A percentile compares a stretch with the other conserved stretches of the same genome.
Conservation (phyloP, 371 early-diverging fungal species). For the Homolaphlyctis polyrhiza region DNA sequence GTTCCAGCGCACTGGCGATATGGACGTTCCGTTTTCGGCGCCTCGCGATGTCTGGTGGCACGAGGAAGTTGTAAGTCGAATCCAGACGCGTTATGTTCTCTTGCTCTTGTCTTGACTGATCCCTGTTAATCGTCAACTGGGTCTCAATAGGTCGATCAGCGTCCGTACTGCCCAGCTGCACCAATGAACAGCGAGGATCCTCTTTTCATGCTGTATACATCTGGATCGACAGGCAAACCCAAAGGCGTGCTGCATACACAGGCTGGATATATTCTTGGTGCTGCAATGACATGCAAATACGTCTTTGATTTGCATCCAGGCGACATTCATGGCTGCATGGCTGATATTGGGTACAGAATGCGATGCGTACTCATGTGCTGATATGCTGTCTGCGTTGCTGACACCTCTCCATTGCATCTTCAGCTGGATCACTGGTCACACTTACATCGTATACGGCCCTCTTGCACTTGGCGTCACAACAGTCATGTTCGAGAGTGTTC, state of each 20-base stretch:
- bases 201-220: slow-evolving; percentile 91
- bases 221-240: slow-evolving; percentile 92
- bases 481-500: slow-evolving; percentile 87
- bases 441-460: slow-evolving; percentile 91
- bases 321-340: slow-evolving; percentile 72
- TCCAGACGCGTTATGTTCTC: not conserved
- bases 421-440: slow-evolving; percentile 69
- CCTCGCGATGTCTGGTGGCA: slow-evolving; percentile 87
- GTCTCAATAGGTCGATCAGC: slow-evolving; percentile 42
- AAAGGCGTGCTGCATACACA: slow-evolving; percentile 93
- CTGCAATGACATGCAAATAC: slow-evolving; percentile 69
- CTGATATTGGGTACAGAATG: slow-evolving; percentile 63
- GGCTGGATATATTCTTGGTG: slow-evolving; percentile 92
- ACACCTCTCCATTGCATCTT: not conserved
- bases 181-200: slow-evolving; percentile 82
- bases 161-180: slow-evolving; percentile 71
- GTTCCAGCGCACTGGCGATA: slow-evolving; percentile 78
- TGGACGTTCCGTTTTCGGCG: slow-evolving; percentile 60
- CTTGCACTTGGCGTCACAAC: slow-evolving; percentile 79
- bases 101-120: not conserved
- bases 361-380: not conserved
- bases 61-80: slow-evolving; percentile 52
- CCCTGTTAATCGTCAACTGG: too few relatives aligned
- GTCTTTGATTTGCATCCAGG: slow-evolving; percentile 72
- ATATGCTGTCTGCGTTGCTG: not conserved